Conservation (phyloP, 78 protist species). For the Parvularia atlantis region DNA sequence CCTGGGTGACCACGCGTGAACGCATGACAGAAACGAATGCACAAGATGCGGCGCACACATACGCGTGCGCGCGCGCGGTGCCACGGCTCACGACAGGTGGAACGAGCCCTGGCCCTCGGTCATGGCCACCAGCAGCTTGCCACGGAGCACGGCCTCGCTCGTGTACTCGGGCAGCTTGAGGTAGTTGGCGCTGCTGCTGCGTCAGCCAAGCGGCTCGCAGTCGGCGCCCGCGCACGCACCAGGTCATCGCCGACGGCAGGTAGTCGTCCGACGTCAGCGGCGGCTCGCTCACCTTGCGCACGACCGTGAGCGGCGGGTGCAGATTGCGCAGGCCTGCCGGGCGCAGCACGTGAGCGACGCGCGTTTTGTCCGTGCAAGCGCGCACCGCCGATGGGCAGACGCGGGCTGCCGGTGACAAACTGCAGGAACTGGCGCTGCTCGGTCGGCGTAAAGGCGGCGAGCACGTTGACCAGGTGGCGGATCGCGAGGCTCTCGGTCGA, state of each 20-base stretch:
- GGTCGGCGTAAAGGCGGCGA: background rate
- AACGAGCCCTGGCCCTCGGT: slow-evolving; percentile 41
- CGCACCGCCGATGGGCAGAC: slow-evolving; percentile 64
- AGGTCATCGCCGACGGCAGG: slow-evolving; percentile 73
- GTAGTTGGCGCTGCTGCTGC: slow-evolving; percentile 70
- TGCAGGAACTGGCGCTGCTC: slow-evolving; percentile 30
- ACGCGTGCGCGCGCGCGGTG: too few relatives aligned
- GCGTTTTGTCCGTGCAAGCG: background rate
- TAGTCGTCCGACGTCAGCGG: slow-evolving; percentile 23
- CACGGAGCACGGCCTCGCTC: slow-evolving; percentile 18
- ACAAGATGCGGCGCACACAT: too few relatives aligned
- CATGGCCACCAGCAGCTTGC: slow-evolving; percentile 30
- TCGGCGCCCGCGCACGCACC: background rate
- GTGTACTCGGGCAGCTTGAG: slow-evolving; percentile 73
- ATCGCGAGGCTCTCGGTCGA: slow-evolving; percentile 3
- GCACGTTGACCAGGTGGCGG: slow-evolving; percentile 24
- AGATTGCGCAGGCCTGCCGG: slow-evolving; percentile 1
- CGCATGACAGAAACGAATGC: too few relatives aligned
- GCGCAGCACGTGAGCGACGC: too few relatives aligned
- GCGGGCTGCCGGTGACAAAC: slow-evolving; percentile 63
- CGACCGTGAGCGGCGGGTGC: slow-evolving; percentile 60
- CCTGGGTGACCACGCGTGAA: too few relatives aligned
- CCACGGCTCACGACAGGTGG: slow-evolving; percentile 41
- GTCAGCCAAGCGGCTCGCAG: slow-evolving; percentile 53
- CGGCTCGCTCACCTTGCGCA: slow-evolving; percentile 19